These are phyloP conservation scores for Nicotiana tabacum DNA, from an alignment of 257 asterid genomes.

Conservation along the genomic window DNA sequence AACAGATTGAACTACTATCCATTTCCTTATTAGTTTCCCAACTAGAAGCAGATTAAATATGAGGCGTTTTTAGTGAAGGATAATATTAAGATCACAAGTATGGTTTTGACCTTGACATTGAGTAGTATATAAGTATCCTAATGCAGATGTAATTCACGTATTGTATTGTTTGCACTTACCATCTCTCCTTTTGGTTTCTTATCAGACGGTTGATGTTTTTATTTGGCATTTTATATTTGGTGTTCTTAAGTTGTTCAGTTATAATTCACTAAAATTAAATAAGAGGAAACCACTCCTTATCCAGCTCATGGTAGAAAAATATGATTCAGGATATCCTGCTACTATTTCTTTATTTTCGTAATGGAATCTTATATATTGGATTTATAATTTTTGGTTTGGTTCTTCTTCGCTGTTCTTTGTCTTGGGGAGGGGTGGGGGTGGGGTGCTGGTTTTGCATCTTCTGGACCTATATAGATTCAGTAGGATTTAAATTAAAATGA, in stretches of 20 bases:
- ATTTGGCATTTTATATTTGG: background rate
- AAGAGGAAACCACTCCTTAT: background rate
- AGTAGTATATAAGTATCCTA: background rate
- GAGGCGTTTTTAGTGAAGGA: background rate
- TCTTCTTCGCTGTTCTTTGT: background rate
- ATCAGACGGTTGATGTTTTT: background rate
- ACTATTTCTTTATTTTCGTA: background rate
- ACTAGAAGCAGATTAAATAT: background rate
- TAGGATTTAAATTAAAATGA: background rate
- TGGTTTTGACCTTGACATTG: background rate
- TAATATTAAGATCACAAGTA: background rate
- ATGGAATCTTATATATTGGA: background rate
- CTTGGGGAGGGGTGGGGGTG: background rate
- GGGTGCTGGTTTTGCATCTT: background rate
- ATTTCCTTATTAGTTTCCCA: background rate
- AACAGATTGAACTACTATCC: slow-evolving; percentile 2
- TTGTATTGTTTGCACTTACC: background rate
- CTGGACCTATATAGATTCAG: background rate
- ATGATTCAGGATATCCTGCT: background rate
- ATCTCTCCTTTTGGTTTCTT: background rate
- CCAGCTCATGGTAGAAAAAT: background rate
- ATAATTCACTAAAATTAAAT: background rate
- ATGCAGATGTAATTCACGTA: background rate
- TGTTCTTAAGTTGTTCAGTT: background rate
- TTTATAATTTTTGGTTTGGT: background rate